Base-by-base conservation (phyloP, 345 rosid genomes). In the Mangifera indica region DNA sequence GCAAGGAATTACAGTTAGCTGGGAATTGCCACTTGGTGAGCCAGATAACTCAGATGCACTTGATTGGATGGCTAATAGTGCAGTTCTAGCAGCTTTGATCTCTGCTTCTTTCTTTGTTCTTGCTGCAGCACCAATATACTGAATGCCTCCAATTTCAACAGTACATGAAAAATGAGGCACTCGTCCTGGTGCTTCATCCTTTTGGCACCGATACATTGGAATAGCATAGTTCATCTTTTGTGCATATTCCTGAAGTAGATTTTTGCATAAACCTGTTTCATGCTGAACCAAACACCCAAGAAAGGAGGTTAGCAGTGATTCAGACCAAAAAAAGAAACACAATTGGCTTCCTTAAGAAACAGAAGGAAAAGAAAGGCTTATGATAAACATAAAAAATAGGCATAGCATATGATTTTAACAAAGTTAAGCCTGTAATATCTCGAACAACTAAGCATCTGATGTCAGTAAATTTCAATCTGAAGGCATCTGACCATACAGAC, bases 181-280 rank as follows among this genome's bases (percentile, higher is more conserved):
- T 57, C 86, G 79, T 61, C 87, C 86, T 0, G 74, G 58, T 40
- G 76, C 61, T 75, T 88, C 94, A 20, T 66, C 80, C 79, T 74
- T 87, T 75, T 76, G 78, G 73, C 91, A 87, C 44, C 71, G 81
- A 72, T 92, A 95, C 37, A 84, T 0, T 8, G 98, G 98, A 73
- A 88, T 91, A 2, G 98, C 96, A 60, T 81, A 88, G 72, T 92
- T 92, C 99, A 86, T 92, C 85, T 91, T 95, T 74, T 92, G 98
- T 9, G 98, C 99, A 74, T 88, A 95, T 80, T 91, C 98, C 77
- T 91, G 96, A 72, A 95, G 91, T 59, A 95, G 83, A 75, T 91
- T 92, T 80, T 95, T 92, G 88, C 98, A 89, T 60, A 92, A 78
- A 15, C 96, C 97, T 24, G 87, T 89, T 79, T 91, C 96, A 24